A percentile compares a stretch with the other conserved stretches of the same genome.
Evolutionary conservation across 2,329 filamentous ascomycete species (phyloP).

Genomic region (Leptodontidium sp.): DNA sequence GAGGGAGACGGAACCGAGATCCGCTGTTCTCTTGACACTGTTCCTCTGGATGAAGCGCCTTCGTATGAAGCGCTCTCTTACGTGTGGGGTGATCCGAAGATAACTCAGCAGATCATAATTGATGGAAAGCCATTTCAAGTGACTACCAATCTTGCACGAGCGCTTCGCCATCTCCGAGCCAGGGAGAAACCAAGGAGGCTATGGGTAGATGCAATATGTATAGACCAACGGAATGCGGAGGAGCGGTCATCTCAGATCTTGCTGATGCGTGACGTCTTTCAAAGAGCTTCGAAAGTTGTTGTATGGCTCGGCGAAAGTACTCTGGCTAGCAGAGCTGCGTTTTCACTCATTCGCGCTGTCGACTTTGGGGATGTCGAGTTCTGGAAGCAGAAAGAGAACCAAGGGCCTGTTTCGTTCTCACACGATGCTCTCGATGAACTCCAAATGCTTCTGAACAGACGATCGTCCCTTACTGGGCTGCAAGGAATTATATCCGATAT

Average conservation of each 20-base stretch:
- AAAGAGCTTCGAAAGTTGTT: conserved; percentile 11
- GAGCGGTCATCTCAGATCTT: conserved; percentile 9
- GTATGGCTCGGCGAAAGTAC: conserved; percentile 18
- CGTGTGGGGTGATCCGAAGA: conserved; percentile 17
- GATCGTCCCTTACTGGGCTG: conserved; percentile 2
- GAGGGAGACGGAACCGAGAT: conserved; percentile 2
- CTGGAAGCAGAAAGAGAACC: conserved; percentile 6
- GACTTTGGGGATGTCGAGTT: not conserved
- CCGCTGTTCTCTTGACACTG: not conserved
- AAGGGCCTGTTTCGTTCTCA: conserved; percentile 6
- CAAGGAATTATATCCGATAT: conserved; percentile 9
- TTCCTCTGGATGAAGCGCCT: not conserved
- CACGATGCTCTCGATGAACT: not conserved
- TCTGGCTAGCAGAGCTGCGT: not conserved
- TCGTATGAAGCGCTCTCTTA: conserved; percentile 22
- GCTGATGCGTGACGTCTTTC: conserved; percentile 12
- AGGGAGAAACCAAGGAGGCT: not conserved
- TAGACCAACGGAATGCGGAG: conserved; percentile 13
- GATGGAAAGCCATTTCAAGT: conserved; percentile 17
- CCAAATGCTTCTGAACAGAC: conserved; percentile 3
- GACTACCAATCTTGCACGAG: conserved; percentile 6
- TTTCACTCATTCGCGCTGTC: not conserved
- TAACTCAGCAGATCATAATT: conserved; percentile 15
- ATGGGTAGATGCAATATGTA: conserved; percentile 22
- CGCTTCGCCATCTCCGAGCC: not conserved